Percentiles rank a stretch among this genome's conserved stretches.
Evolutionary conservation across 148 eudicot genomes (phyloP).

Genomic region (Polygonum aviculare): DNA sequence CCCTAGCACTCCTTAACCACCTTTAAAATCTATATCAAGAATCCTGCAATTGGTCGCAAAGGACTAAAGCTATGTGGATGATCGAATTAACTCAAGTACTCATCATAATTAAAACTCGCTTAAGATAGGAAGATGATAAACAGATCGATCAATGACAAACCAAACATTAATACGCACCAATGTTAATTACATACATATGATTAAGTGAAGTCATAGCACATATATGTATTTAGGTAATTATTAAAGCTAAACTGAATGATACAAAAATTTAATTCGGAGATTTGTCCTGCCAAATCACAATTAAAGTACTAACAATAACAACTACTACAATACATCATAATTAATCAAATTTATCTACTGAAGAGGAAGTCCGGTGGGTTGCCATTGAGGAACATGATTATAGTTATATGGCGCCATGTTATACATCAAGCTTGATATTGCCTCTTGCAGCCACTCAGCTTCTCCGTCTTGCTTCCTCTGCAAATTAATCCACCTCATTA

Average conservation of each 20-base stretch:
- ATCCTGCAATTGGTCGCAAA: background rate
- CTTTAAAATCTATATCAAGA: background rate
- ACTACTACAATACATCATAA: background rate
- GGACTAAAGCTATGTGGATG: background rate
- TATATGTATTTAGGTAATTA: no score
- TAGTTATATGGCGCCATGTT: slow-evolving; percentile 1
- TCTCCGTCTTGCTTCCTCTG: slow-evolving; percentile 8
- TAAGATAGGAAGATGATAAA: background rate
- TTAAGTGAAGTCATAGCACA: no score
- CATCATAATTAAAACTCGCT: background rate
- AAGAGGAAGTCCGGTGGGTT: slow-evolving; percentile 1
- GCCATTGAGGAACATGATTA: slow-evolving; percentile 1
- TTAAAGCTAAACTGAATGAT: no score
- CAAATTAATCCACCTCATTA: background rate
- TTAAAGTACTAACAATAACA: background rate
- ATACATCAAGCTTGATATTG: background rate
- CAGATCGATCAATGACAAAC: background rate
- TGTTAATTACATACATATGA: no score
- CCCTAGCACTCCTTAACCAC: background rate
- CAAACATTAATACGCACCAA: no score
- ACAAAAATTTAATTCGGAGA: no score
- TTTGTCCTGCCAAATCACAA: no score
- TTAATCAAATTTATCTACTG: background rate
- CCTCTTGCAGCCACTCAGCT: slow-evolving; percentile 7
- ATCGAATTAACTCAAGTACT: background rate